Base-by-base conservation (phyloP, 163 green algal species). In the Chloromonas sp. region DNA sequence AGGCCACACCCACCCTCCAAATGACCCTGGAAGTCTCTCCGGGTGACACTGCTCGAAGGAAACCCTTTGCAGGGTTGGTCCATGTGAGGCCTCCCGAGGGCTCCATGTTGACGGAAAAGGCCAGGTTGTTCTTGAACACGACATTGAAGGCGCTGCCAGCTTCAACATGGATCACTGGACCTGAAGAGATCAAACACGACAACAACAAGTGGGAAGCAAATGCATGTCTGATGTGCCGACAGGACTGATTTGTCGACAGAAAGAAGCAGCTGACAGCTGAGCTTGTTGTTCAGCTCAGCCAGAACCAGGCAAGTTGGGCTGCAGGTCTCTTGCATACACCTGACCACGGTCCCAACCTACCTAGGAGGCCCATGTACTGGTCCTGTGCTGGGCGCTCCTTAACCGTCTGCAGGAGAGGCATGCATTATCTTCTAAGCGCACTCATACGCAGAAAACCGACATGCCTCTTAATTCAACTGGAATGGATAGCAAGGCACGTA, bases 31-130 rank as follows among this genome's bases (percentile, higher is more conserved):
- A 5, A 11, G 66, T 74, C 5, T 11, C 66, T 5, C 11, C 11
- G 66, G 66, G 66, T 11, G 5, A 11, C 66, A 74, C 66, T 5
- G 66, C 66, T 5, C 5, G 66, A 5, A 74, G 66, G 5, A 11
- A 74, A 11, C 66, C 66, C 5, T 74, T 74, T 5, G 5, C 14
- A 11, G 71, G 71, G 71, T 36, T 79, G 11, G 13, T 14, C 71
- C 71, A 79, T 11, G 11, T 79, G 11, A 58, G 13, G 11, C 13
- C 71, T 36, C 84, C 84, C 1, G 57, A 58, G 5, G 84, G 84
- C 79, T 87, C 84, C 2, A 87, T 13, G 84, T 87, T 87, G 70
- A 87, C 11, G 11, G 84, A 3, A 14, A 84, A 82, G 84, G 3
- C 71, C 2, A 84, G 15, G 14, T 79, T 83, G 80, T 87, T 87